A percentile compares a stretch with the other conserved stretches of the same genome.
Conservation (phyloP, 1,139 yeast genomes). For the Geotrichum reessii region DNA sequence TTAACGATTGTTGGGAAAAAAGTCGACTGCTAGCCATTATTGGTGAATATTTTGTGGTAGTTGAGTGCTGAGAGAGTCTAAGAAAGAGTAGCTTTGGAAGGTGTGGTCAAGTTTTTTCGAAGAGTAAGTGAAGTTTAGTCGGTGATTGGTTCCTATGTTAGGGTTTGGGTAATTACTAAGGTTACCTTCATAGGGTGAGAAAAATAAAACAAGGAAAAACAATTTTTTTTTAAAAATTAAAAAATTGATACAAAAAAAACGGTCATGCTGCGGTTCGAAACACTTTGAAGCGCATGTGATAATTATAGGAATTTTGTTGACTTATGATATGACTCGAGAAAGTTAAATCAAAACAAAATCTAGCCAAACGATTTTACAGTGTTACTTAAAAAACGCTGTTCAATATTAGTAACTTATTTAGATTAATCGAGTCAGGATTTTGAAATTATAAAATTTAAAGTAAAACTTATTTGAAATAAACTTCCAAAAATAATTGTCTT, state of each 20-base stretch:
- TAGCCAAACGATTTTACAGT: no score
- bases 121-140: neutral
- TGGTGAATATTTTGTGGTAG: neutral
- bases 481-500: neutral
- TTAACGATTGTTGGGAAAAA: constrained; percentile 8
- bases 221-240: neutral
- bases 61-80: neutral
- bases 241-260: neutral
- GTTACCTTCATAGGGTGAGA: neutral
- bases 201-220: neutral
- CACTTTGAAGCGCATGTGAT: neutral
- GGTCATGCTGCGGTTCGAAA: neutral
- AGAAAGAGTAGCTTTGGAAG: neutral
- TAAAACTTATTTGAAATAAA: neutral
- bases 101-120: neutral
- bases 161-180: neutral
- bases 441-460: neutral
- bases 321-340: no score
- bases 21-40: constrained; percentile 16
- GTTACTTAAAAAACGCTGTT: no score
- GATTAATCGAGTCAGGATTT: no score
- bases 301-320: no score
- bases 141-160: neutral
- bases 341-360: no score
- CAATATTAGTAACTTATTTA: no score